Evolutionary conservation across 768 basidiomycete species (phyloP).

Genomic region (Mycena kentingensis): DNA sequence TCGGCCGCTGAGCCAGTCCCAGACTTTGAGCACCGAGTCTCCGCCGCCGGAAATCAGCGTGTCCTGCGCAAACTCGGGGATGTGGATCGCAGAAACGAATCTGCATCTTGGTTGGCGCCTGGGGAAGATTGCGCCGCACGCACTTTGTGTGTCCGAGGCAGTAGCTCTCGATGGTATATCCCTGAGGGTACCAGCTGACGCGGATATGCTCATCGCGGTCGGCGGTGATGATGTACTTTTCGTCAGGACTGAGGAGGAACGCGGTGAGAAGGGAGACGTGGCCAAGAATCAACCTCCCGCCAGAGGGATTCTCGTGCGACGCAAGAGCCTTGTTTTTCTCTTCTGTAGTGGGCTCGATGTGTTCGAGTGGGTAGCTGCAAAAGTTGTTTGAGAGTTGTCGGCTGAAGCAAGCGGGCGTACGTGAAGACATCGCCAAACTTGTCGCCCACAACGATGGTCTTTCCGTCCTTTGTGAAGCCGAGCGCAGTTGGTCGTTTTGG

Average conservation of each 20-base stretch:
- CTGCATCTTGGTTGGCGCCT: slow-evolving; percentile 37
- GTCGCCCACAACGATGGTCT: slow-evolving; percentile 81
- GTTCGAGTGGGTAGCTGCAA: slow-evolving; percentile 63
- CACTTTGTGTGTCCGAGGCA: slow-evolving; percentile 85
- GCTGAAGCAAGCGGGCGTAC: slow-evolving; percentile 38
- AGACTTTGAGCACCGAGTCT: slow-evolving; percentile 72
- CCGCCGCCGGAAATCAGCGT: slow-evolving; percentile 86
- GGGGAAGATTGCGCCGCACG: slow-evolving; percentile 24
- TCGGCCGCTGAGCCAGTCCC: slow-evolving; percentile 75
- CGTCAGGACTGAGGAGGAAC: slow-evolving; percentile 67
- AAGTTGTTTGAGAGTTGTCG: not conserved
- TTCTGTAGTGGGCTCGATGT: slow-evolving; percentile 31
- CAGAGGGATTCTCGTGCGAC: slow-evolving; percentile 71
- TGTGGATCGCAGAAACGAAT: slow-evolving; percentile 81
- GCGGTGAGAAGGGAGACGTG: slow-evolving; percentile 85
- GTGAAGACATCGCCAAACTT: slow-evolving; percentile 95
- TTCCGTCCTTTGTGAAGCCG: slow-evolving; percentile 57
- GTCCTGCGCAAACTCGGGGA: slow-evolving; percentile 49
- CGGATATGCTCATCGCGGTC: slow-evolving; percentile 97
- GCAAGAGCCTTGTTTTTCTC: slow-evolving; percentile 43
- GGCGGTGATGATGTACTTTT: slow-evolving; percentile 79
- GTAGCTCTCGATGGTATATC: slow-evolving; percentile 83
- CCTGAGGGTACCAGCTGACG: slow-evolving; percentile 85
- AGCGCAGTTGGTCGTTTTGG: slow-evolving; percentile 82
- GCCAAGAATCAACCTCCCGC: slow-evolving; percentile 75